These are phyloP conservation scores for Pythium monospermum DNA, from an alignment of 352 stramenopile species.

Conservation along the genomic window DNA sequence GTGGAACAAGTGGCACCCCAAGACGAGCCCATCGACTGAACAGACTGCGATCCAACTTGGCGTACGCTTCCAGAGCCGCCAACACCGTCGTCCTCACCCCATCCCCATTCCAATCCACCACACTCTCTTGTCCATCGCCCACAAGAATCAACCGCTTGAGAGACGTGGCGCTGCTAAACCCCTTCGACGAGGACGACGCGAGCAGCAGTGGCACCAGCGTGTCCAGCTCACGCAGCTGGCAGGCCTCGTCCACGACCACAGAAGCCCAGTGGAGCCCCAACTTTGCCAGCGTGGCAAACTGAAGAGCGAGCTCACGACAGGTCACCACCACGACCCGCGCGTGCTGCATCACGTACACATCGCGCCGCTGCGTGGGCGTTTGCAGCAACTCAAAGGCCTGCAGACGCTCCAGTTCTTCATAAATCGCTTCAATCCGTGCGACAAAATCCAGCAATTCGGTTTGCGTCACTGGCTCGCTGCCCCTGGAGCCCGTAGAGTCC, in stretches of 20 bases:
- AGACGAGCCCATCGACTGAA: constrained; percentile 93
- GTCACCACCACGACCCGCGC: constrained; percentile 95
- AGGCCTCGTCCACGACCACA: constrained; percentile 95
- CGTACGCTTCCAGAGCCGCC: constrained; percentile 79
- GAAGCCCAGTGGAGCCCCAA: constrained; percentile 82
- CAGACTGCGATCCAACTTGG: constrained; percentile 92
- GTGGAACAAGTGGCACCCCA: constrained; percentile 80
- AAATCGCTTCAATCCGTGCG: constrained; percentile 81
- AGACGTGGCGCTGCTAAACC: constrained; percentile 21
- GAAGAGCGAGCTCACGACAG: constrained; percentile 92
- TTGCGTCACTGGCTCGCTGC: constrained; percentile 16
- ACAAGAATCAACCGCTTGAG: constrained; percentile 95
- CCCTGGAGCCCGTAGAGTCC: no score
- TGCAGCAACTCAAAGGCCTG: constrained; percentile 95
- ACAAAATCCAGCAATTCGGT: constrained; percentile 46
- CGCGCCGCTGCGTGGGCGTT: constrained; percentile 82
- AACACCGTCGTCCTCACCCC: no score
- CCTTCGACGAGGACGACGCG: constrained; percentile 34
- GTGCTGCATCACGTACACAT: constrained; percentile 96
- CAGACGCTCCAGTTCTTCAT: constrained; percentile 89
- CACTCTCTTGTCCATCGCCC: constrained; percentile 91
- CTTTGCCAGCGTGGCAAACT: constrained; percentile 76
- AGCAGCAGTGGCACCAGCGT: constrained; percentile 90
- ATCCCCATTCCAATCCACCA: constrained; percentile 91
- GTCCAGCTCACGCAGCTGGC: constrained; percentile 93